Conservation (phyloP, 1,139 yeast genomes). For the Lodderomyces jiufengensis region DNA sequence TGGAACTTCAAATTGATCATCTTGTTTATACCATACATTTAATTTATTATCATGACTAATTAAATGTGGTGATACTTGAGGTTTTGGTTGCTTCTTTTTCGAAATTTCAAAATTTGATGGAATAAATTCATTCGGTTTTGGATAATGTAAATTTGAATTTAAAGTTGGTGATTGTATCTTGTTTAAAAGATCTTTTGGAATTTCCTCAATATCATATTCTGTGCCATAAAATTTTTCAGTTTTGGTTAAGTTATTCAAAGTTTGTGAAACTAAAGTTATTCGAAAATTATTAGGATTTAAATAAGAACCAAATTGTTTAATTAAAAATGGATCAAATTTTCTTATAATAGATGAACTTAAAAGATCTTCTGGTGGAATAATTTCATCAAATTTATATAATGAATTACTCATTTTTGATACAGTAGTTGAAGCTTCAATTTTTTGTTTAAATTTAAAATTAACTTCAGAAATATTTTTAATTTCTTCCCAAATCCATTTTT, state of each 20-base stretch:
- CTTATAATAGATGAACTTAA: constrained; percentile 57
- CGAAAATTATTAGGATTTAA: constrained; percentile 62
- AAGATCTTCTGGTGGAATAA: constrained; percentile 61
- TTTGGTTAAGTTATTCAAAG: constrained; percentile 34
- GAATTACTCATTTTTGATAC: constrained; percentile 48
- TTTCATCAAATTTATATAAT: constrained; percentile 38
- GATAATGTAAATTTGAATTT: constrained; percentile 47
- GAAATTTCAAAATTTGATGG: constrained; percentile 71
- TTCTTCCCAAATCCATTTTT: constrained; percentile 54
- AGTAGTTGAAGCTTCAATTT: constrained; percentile 58
- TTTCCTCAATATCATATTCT: constrained; percentile 52
- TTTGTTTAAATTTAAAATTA: constrained; percentile 66
- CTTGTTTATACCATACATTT: constrained; percentile 84
- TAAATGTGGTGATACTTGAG: constrained; percentile 37
- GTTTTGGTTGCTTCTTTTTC: constrained; percentile 31
- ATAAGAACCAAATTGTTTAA: constrained; percentile 47
- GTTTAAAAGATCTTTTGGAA: constrained; percentile 36
- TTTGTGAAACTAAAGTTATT: constrained; percentile 53
- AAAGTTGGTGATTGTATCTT: neutral
- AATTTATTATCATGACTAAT: constrained; percentile 30
- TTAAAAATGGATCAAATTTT: constrained; percentile 53
- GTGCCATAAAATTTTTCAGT: constrained; percentile 91
- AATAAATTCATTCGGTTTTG: constrained; percentile 71
- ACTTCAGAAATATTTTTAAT: constrained; percentile 42
- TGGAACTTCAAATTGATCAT: constrained; percentile 86